Percentiles rank a stretch among this genome's conserved stretches.
Evolutionary conservation across 2,329 filamentous ascomycete genomes (phyloP).

Genomic region (Keithomyces neogunnii): DNA sequence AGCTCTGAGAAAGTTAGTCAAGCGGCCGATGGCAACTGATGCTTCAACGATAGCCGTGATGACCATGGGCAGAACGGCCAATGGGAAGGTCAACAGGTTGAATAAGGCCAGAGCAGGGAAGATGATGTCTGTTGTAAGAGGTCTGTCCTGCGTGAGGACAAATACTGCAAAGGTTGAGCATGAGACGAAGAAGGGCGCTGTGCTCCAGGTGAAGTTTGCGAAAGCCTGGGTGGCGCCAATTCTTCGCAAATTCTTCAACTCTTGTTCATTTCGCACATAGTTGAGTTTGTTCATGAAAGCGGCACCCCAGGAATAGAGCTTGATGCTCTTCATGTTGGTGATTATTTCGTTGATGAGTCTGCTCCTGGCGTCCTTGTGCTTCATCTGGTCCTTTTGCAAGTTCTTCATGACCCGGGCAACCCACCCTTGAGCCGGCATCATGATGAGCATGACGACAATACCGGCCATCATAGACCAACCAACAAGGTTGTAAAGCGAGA

Average conservation of each 20-base stretch:
- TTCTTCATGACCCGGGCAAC: slow-evolving; percentile 91
- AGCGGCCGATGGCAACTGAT: slow-evolving; percentile 78
- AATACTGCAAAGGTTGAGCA: slow-evolving; percentile 95
- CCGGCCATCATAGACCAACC: slow-evolving; percentile 94
- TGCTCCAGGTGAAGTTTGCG: slow-evolving; percentile 97
- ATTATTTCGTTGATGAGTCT: slow-evolving; percentile 94
- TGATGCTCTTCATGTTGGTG: slow-evolving; percentile 99
- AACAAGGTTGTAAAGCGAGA: slow-evolving; percentile 90
- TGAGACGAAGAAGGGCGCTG: slow-evolving; percentile 93
- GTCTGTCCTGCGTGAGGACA: slow-evolving; percentile 71
- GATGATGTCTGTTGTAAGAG: slow-evolving; percentile 87
- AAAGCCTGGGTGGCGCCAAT: slow-evolving; percentile 91
- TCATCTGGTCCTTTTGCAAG: slow-evolving; percentile 95
- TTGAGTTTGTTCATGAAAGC: slow-evolving; percentile 98
- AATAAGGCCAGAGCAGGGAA: slow-evolving; percentile 91
- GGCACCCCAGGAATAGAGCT: slow-evolving; percentile 93
- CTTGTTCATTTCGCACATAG: slow-evolving; percentile 89
- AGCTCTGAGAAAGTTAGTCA: slow-evolving; percentile 76
- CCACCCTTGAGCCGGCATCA: slow-evolving; percentile 92
- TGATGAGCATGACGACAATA: slow-evolving; percentile 88
- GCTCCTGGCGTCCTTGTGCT: slow-evolving; percentile 93
- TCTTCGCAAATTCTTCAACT: slow-evolving; percentile 89
- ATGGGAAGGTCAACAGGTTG: slow-evolving; percentile 90
- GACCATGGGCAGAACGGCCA: slow-evolving; percentile 93
- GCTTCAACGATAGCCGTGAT: slow-evolving; percentile 95